These are phyloP conservation scores for Ceraceosorus guamensis DNA, from an alignment of 1,284 basidiomycete genomes.

Conservation along the genomic window DNA sequence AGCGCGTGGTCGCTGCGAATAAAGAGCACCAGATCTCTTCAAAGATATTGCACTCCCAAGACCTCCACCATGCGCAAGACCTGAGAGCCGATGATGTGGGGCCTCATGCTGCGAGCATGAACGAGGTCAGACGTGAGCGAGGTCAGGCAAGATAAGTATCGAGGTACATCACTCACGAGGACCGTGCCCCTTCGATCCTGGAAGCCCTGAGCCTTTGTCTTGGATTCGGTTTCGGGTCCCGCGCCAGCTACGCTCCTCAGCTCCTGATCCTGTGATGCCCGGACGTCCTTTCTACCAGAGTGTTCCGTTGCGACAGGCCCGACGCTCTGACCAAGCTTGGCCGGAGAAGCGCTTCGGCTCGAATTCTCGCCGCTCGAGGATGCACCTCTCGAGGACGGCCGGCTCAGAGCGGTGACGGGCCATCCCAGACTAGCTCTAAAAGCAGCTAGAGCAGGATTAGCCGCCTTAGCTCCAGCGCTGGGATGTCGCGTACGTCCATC, in stretches of 20 bases:
- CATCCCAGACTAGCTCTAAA: conserved; percentile 1
- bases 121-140: too few relatives aligned
- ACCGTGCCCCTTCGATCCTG: too few relatives aligned
- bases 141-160: too few relatives aligned
- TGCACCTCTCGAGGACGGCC: neutral
- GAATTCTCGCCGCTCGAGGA: neutral
- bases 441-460: neutral
- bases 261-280: neutral
- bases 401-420: neutral
- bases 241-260: neutral
- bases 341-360: neutral
- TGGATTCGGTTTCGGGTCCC: too few relatives aligned
- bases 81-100: too few relatives aligned
- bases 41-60: neutral
- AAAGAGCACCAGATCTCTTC: neutral
- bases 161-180: too few relatives aligned
- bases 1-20: too few relatives aligned
- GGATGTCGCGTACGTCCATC: conserved; percentile 4
- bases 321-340: neutral
- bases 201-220: too few relatives aligned
- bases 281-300: neutral
- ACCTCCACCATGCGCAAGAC: neutral
- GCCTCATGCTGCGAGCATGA: too few relatives aligned
- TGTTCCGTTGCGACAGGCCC: neutral
- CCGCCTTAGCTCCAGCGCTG: neutral